These are phyloP conservation scores for Hibiscus trionum DNA, from an alignment of 345 rosid species.

Conservation along the genomic window DNA sequence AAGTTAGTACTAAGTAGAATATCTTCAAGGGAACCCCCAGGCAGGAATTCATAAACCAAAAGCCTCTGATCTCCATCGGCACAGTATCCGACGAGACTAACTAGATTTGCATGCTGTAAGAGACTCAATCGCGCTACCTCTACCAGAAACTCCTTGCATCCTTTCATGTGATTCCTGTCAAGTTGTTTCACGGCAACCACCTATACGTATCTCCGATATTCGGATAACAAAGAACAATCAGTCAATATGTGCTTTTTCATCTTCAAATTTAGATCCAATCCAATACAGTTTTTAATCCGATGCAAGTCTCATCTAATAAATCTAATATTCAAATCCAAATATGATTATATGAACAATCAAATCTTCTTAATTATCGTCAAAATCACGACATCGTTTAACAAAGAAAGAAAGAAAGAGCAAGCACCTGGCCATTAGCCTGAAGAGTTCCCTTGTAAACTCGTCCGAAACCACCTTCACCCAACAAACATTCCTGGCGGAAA, in stretches of 20 bases:
- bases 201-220: conserved; percentile 9
- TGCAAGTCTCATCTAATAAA: background rate
- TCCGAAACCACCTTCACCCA: conserved; percentile 13
- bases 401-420: background rate
- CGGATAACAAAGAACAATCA: background rate
- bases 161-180: conserved; percentile 40
- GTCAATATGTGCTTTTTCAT: background rate
- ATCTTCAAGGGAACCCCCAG: conserved; percentile 31
- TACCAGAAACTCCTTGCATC: conserved; percentile 34
- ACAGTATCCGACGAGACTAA: conserved; percentile 44
- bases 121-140: conserved; percentile 31
- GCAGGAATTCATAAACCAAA: conserved; percentile 37
- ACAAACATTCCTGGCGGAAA: conserved; percentile 59
- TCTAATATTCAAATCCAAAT: background rate
- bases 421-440: background rate
- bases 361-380: too few relatives aligned
- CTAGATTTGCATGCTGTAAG: conserved; percentile 34
- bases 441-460: background rate
- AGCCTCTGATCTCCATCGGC: conserved; percentile 60
- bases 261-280: background rate
- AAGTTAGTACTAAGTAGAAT: conserved; percentile 27
- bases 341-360: too few relatives aligned
- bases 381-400: too few relatives aligned
- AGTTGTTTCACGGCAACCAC: conserved; percentile 56
- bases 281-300: too few relatives aligned